Conservation (phyloP, 2,329 filamentous ascomycete genomes). For the Zymoseptoria tritici region DNA sequence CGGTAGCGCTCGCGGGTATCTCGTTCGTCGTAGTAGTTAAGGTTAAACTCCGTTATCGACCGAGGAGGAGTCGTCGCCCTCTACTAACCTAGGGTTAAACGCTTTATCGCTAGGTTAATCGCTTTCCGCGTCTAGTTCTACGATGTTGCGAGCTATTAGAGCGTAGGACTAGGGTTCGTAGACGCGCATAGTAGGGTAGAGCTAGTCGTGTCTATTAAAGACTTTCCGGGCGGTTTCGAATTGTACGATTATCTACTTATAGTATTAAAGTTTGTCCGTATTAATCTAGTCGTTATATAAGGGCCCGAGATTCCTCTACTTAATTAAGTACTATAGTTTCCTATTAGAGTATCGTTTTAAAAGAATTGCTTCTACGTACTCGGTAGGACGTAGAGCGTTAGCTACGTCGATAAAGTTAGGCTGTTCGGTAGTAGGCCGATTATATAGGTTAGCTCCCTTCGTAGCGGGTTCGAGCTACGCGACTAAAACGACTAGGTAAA, state of each 20-base stretch:
- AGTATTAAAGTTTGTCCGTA: neutral
- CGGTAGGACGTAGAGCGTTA: neutral
- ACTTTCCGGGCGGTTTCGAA: neutral
- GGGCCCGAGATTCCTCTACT: neutral
- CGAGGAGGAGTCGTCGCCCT: too few relatives aligned
- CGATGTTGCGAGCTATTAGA: neutral
- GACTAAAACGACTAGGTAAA: constrained; percentile 4
- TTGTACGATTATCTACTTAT: neutral
- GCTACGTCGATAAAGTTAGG: neutral
- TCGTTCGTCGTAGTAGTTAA: neutral
- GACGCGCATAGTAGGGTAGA: neutral
- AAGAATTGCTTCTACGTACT: neutral
- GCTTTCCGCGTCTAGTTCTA: neutral
- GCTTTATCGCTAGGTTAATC: neutral
- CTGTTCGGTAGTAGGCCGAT: neutral
- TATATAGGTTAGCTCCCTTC: neutral
- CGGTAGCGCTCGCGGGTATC: neutral
- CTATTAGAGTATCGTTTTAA: neutral
- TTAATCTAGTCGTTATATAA: constrained; percentile 2
- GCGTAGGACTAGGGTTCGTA: neutral
- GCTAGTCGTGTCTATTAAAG: neutral
- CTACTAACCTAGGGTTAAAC: too few relatives aligned
- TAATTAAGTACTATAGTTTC: neutral
- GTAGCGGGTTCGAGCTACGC: neutral
- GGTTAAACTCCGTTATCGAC: too few relatives aligned